Evolutionary conservation across 2,329 filamentous ascomycete species (phyloP).

Genomic region (Diaporthe citri): DNA sequence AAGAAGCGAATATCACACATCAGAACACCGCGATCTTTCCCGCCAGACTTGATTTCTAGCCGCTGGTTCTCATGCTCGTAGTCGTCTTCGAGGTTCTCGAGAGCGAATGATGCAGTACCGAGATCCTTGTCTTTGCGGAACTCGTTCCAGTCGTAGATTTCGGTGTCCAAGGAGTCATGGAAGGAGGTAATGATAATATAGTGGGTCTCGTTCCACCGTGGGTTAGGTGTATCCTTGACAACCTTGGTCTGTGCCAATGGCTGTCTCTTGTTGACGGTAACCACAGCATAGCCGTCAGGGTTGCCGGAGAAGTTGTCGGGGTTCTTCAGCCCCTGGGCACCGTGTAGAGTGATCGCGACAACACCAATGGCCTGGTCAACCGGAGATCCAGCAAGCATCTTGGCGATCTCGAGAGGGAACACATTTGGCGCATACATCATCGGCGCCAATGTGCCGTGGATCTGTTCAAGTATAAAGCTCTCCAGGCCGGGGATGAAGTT

Average conservation of each 20-base stretch:
- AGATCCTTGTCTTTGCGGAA: constrained; percentile 97
- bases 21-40: constrained; percentile 84
- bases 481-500: constrained; percentile 98
- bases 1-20: constrained; percentile 93
- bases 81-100: constrained; percentile 85
- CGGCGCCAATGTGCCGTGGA: constrained; percentile 91
- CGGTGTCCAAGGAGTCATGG: constrained; percentile 86
- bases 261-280: constrained; percentile 86
- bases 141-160: constrained; percentile 93
- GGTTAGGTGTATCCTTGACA: constrained; percentile 85
- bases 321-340: constrained; percentile 93
- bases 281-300: constrained; percentile 87
- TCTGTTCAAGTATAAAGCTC: constrained; percentile 93
- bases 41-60: constrained; percentile 86
- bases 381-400: constrained; percentile 94
- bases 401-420: constrained; percentile 97
- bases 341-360: constrained; percentile 89
- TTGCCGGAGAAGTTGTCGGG: constrained; percentile 93
- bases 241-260: constrained; percentile 91
- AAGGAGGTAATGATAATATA: constrained; percentile 95
- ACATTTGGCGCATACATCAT: constrained; percentile 99
- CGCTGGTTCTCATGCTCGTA: constrained; percentile 85
- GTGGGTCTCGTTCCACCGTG: constrained; percentile 96
- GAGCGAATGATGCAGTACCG: constrained; percentile 84
- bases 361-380: constrained; percentile 98